A percentile compares a stretch with the other conserved stretches of the same genome.
Evolutionary conservation across 2,329 filamentous ascomycete species (phyloP).

Genomic region (Fusarium sp.): DNA sequence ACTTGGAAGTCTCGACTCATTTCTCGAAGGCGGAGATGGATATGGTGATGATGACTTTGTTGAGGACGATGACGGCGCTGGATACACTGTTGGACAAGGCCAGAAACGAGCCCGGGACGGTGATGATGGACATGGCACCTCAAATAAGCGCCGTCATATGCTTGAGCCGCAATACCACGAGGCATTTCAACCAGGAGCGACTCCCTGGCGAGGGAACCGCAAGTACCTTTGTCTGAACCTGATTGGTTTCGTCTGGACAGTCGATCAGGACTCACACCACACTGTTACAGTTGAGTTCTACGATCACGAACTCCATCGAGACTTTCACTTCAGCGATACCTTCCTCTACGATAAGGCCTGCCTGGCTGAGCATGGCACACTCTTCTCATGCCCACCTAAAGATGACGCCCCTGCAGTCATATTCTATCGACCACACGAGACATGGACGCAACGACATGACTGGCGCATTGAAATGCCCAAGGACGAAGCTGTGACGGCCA

Average conservation of each 20-base stretch:
- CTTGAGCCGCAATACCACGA: constrained; percentile 76
- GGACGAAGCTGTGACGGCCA: constrained; percentile 86
- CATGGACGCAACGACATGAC: constrained; percentile 90
- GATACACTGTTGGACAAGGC: constrained; percentile 72
- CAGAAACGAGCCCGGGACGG: constrained; percentile 61
- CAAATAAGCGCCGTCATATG: constrained; percentile 61
- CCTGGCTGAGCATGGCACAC: constrained; percentile 81
- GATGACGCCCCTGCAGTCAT: constrained; percentile 76
- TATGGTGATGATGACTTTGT: constrained; percentile 81
- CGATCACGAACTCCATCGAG: constrained; percentile 88
- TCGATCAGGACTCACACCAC: constrained; percentile 91
- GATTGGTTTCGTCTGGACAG: constrained; percentile 95
- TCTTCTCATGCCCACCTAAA: constrained; percentile 83
- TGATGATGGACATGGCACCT: constrained; percentile 59
- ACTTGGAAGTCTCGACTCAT: constrained; percentile 81
- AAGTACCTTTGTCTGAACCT: constrained; percentile 94
- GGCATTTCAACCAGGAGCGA: constrained; percentile 92
- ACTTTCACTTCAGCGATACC: constrained; percentile 98
- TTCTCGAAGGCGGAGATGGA: constrained; percentile 69
- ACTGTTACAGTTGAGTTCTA: constrained; percentile 98
- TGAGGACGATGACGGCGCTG: constrained; percentile 92
- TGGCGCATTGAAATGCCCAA: constrained; percentile 89
- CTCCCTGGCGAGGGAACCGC: constrained; percentile 93
- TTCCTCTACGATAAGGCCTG: constrained; percentile 97
- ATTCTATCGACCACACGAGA: constrained; percentile 98